phyloP scores from a whole-genome alignment of 2,329 filamentous ascomycete genomes.

The Podosphaera leucotricha region DNA sequence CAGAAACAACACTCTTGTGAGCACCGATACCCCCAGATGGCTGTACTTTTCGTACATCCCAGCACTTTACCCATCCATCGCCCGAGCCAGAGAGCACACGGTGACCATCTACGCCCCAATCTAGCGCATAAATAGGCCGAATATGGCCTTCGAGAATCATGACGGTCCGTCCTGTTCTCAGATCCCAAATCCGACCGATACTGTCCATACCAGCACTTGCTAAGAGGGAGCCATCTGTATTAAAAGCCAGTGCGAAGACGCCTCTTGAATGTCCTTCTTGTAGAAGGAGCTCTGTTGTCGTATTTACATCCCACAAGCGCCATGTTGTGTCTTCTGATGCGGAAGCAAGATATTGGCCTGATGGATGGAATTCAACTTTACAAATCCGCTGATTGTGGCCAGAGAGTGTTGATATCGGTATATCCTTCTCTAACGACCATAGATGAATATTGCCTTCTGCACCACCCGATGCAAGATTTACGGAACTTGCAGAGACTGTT shows the following conservation, averaged over 20 bases:
- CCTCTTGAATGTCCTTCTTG: constrained; percentile 92
- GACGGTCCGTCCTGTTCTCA: constrained; percentile 74
- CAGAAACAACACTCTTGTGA: constrained; percentile 75
- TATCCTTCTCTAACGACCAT: constrained; percentile 75
- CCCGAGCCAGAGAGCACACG: constrained; percentile 80
- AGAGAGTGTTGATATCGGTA: constrained; percentile 55
- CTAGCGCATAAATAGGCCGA: constrained; percentile 75
- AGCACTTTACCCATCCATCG: constrained; percentile 93
- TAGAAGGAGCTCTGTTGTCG: constrained; percentile 56
- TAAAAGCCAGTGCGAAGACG: constrained; percentile 78
- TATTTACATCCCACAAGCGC: constrained; percentile 86
- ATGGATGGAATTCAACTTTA: constrained; percentile 83
- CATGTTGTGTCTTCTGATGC: constrained; percentile 93
- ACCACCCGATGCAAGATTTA: constrained; percentile 78
- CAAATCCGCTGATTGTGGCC: constrained; percentile 78
- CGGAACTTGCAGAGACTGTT: constrained; percentile 44
- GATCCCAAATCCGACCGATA: constrained; percentile 85
- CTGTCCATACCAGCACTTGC: constrained; percentile 87
- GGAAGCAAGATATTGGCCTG: constrained; percentile 69
- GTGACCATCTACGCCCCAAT: constrained; percentile 81
- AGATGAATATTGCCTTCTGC: constrained; percentile 72
- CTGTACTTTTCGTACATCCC: constrained; percentile 81
- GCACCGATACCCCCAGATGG: constrained; percentile 69
- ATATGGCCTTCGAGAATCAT: constrained; percentile 83
- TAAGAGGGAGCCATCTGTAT: constrained; percentile 69